Conservation (phyloP, 495 filamentous ascomycete species). For the Aspergillus panamensis region DNA sequence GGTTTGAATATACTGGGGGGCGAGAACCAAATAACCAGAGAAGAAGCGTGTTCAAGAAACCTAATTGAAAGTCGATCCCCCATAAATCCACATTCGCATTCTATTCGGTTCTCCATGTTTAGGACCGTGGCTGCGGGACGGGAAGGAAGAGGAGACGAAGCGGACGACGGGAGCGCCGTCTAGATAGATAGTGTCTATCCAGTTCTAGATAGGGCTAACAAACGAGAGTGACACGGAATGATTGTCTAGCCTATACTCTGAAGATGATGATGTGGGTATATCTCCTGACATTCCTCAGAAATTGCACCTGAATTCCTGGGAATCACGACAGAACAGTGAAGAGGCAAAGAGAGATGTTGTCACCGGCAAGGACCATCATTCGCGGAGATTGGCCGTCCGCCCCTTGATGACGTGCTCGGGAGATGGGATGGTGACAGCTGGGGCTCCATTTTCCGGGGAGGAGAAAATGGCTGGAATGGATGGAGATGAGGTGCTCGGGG, state of each 20-base stretch:
- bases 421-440: slow-evolving; percentile 30
- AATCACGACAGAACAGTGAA: not conserved
- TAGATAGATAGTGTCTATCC: not conserved
- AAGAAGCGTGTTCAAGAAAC: not conserved
- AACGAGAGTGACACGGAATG: not conserved
- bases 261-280: not conserved
- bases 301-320: not conserved
- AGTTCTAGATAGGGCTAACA: not conserved
- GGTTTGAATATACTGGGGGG: too few relatives aligned
- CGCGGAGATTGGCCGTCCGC: slow-evolving; percentile 2
- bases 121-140: not conserved
- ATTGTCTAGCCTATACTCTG: not conserved
- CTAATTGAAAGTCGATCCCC: not conserved
- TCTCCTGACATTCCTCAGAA: not conserved
- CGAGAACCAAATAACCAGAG: not conserved
- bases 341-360: not conserved
- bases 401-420: slow-evolving; percentile 34
- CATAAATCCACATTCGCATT: not conserved
- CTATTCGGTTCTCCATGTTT: not conserved
- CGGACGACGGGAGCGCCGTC: not conserved
- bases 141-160: not conserved
- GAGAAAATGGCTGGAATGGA: not conserved
- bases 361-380: not conserved
- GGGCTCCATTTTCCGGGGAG: slow-evolving; percentile 3
- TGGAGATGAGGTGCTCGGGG: not conserved